Evolutionary conservation across 768 basidiomycete species (phyloP).

Genomic region (Hypholoma fasciculare): DNA sequence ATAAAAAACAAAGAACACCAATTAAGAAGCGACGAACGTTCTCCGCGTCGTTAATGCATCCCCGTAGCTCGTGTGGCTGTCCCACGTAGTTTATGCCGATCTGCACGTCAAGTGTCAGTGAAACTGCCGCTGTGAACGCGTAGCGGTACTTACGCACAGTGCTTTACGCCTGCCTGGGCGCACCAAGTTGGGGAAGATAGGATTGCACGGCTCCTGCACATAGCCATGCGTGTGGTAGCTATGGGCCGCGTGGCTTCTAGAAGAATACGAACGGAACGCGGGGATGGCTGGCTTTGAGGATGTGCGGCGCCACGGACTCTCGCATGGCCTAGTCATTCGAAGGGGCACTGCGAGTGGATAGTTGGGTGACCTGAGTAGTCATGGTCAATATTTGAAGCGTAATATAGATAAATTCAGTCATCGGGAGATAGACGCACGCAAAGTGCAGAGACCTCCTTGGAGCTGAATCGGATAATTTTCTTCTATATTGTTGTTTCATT

Average conservation of each 20-base stretch:
- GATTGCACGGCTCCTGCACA: conserved; percentile 23
- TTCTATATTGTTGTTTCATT: conserved; percentile 12
- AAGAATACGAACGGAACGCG: not conserved
- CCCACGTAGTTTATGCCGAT: conserved; percentile 83
- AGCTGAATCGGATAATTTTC: conserved; percentile 24
- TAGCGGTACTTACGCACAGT: conserved; percentile 61
- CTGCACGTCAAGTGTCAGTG: conserved; percentile 28
- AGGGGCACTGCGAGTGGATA: not conserved
- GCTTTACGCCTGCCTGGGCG: conserved; percentile 82
- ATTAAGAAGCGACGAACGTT: conserved; percentile 70
- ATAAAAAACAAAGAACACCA: too few relatives aligned
- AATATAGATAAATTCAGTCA: not conserved
- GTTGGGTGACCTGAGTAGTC: not conserved
- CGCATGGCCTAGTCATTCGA: not conserved
- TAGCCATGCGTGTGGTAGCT: conserved; percentile 6
- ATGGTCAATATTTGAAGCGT: too few relatives aligned
- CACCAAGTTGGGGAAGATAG: conserved; percentile 67
- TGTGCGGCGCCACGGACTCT: not conserved
- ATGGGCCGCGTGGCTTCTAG: not conserved
- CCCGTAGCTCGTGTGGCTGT: conserved; percentile 59
- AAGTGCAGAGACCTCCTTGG: conserved; percentile 26
- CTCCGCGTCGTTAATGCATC: conserved; percentile 81
- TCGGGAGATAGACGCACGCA: conserved; percentile 22
- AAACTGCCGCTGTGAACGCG: not conserved
- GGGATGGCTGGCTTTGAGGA: conserved; percentile 7